Conservation (phyloP, 768 basidiomycete genomes). For the Mycena rosella region DNA sequence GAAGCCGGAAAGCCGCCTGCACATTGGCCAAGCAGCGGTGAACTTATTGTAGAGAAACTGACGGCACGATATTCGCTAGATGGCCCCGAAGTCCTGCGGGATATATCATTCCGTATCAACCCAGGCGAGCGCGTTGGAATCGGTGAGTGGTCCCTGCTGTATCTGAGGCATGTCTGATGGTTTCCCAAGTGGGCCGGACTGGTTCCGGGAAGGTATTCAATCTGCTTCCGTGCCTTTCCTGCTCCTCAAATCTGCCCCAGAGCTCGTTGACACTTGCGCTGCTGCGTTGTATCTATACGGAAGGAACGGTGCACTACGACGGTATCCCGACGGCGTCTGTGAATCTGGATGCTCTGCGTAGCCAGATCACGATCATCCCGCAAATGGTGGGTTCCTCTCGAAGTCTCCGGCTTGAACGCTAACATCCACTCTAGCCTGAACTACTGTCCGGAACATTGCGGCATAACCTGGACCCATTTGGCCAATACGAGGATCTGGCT, state of each 20-base stretch:
- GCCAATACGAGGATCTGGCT: constrained; percentile 55
- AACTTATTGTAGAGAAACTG: constrained; percentile 44
- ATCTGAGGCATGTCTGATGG: not conserved
- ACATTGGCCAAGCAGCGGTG: constrained; percentile 55
- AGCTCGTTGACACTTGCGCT: constrained; percentile 33
- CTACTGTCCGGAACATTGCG: constrained; percentile 58
- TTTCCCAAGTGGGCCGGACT: constrained; percentile 39
- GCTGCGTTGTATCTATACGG: not conserved
- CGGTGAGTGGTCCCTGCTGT: not conserved
- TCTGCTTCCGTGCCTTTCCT: not conserved
- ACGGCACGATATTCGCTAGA: constrained; percentile 68
- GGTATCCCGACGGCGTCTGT: not conserved
- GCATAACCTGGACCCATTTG: constrained; percentile 62
- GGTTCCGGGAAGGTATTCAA: constrained; percentile 51
- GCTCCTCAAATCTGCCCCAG: constrained; percentile 21
- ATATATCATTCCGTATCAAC: constrained; percentile 64
- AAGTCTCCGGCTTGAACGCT: not conserved
- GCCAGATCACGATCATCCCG: not conserved
- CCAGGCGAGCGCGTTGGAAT: constrained; percentile 68
- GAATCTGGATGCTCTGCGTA: not conserved
- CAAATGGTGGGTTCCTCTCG: not conserved
- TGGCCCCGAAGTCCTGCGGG: constrained; percentile 66
- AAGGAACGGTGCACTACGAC: not conserved
- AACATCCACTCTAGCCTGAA: constrained; percentile 41
- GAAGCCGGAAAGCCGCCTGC: constrained; percentile 65